These are phyloP conservation scores for Naganishia vishniacii DNA, from an alignment of 768 basidiomycete genomes.

Conservation along the genomic window DNA sequence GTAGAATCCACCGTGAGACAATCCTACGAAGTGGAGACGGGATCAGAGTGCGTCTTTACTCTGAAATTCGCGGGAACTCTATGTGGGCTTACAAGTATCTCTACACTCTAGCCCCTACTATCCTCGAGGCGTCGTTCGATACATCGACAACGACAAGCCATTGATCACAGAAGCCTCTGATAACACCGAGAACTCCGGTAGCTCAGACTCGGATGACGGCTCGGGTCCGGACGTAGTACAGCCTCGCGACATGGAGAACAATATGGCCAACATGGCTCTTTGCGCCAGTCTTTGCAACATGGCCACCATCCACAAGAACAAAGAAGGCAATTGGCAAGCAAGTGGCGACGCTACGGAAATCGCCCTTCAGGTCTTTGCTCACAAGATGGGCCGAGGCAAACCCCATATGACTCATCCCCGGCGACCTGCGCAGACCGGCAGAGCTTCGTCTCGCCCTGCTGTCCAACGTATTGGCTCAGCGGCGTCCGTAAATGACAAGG, in stretches of 20 bases:
- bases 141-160: slow-evolving; percentile 26
- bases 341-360: slow-evolving; percentile 59
- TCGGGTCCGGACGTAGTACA: slow-evolving; percentile 17
- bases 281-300: slow-evolving; percentile 50
- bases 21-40: slow-evolving; percentile 43
- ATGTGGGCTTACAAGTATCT: too few relatives aligned
- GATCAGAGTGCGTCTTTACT: slow-evolving; percentile 30
- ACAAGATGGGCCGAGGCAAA: slow-evolving; percentile 54
- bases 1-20: slow-evolving; percentile 7
- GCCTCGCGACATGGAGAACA: slow-evolving; percentile 20
- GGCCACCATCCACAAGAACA: slow-evolving; percentile 45
- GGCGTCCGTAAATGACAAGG: neutral
- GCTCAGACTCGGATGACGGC: slow-evolving; percentile 10
- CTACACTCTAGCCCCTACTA: slow-evolving; percentile 25
- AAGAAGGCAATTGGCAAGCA: slow-evolving; percentile 52
- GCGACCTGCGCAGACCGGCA: slow-evolving; percentile 1
- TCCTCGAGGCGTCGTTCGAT: slow-evolving; percentile 23
- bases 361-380: slow-evolving; percentile 57
- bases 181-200: slow-evolving; percentile 25
- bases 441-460: neutral
- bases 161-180: slow-evolving; percentile 23
- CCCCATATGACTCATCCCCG: slow-evolving; percentile 24
- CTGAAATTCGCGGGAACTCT: too few relatives aligned
- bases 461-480: slow-evolving; percentile 1
- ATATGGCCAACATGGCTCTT: slow-evolving; percentile 36